Evolutionary conservation across 2,329 filamentous ascomycete genomes (phyloP).

Genomic region (Aspergillus tanneri): DNA sequence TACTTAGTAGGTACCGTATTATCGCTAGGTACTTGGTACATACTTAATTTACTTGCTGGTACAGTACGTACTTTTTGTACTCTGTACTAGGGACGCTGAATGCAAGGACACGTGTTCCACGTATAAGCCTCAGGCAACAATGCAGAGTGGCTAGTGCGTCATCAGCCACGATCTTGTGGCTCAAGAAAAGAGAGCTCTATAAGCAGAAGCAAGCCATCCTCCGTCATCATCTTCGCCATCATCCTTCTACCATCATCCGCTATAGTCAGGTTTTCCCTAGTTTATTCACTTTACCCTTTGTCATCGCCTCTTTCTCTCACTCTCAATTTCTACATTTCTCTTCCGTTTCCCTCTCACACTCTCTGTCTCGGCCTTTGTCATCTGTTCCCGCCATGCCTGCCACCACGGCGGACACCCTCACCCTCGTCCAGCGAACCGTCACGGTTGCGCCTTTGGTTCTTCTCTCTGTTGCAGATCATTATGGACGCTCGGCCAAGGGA

Average conservation of each 20-base stretch:
- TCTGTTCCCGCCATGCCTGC: slow-evolving; percentile 70
- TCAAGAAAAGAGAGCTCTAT: slow-evolving; percentile 4
- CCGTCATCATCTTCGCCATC: slow-evolving; percentile 11
- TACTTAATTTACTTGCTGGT: too few species aligned
- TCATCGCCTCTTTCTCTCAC: not conserved
- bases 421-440: slow-evolving; percentile 89
- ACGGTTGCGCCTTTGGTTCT: slow-evolving; percentile 97
- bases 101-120: not conserved
- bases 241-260: slow-evolving; percentile 9
- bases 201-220: slow-evolving; percentile 4
- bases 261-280: slow-evolving; percentile 10
- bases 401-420: slow-evolving; percentile 94
- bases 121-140: slow-evolving; percentile 18
- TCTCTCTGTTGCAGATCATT: slow-evolving; percentile 97
- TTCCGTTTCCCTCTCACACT: not conserved
- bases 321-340: not conserved
- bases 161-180: too few species aligned
- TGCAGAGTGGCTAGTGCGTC: not conserved
- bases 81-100: too few species aligned
- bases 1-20: too few species aligned
- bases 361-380: slow-evolving; percentile 4
- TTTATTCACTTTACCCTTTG: not conserved
- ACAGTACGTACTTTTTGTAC: too few species aligned
- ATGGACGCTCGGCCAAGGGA: slow-evolving; percentile 88
- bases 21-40: too few species aligned